Base-by-base conservation (phyloP, 2,329 filamentous ascomycete genomes). In the Venturia nashicola region DNA sequence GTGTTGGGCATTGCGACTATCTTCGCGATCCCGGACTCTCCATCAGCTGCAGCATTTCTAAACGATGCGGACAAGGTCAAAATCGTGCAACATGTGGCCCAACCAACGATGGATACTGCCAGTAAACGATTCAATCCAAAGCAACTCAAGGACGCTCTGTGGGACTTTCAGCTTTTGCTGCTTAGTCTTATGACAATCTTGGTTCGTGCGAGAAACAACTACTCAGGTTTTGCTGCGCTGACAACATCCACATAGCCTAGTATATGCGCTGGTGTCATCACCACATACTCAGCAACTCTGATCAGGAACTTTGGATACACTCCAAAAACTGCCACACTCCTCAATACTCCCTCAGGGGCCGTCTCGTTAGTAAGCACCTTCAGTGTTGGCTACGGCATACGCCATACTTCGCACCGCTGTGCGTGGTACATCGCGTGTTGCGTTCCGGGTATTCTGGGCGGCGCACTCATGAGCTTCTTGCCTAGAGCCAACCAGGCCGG, bases 271-370 rank as follows among this genome's bases (percentile, higher is more conserved):
- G 72, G 72, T 12, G 72, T 70, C 1, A 67, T 73, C 2, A 67
- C 65, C 6, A 67, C 59, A 9, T 75, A 69, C 66, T 68, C 69
- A 62, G 69, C 71, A 0, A 73, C 69, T 7, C 68, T 73, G 44
- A 72, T 73, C 67, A 69, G 67, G 54, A 65, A 65, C 32, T 72
- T 72, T 61, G 71, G 72, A 11, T 73, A 71, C 66, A 66, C 67
- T 55, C 66, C 67, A 46, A 69, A 69, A 55, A 63, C 67, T 0
- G 69, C 72, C 1, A 70, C 72, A 3, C 68, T 75, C 0, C 68
- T 74, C 1, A 27, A 89, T 78, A 71, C 91, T 83, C 1, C 79
- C 68, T 64, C 86, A 79, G 2, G 94, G 7, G 27, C 32, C 27
- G 61, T 63, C 8, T 8, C 8, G 6, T 34, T 63, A 11, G n/a